Conservation (phyloP, 108 stramenopile genomes). For the Aurantiochytrium sp. region DNA sequence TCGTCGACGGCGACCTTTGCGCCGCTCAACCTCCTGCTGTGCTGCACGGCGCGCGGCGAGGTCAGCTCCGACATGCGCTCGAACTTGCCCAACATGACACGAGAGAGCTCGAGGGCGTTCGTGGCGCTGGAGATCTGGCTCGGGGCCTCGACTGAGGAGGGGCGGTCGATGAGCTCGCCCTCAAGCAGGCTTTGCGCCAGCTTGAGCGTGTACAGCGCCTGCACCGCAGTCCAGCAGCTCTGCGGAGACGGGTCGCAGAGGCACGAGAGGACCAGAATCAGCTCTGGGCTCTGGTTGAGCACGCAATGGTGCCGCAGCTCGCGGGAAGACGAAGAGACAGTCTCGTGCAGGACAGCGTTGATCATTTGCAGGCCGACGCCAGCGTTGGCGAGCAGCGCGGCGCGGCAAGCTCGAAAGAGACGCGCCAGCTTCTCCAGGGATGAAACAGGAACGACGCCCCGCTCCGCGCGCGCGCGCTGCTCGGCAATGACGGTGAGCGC, state of each 20-base stretch:
- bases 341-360: background rate
- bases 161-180: background rate
- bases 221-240: background rate
- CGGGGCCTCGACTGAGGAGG: background rate
- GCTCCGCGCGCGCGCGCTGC: background rate
- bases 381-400: background rate
- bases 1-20: background rate
- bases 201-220: constrained; percentile 4
- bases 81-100: background rate
- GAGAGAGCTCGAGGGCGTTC: background rate
- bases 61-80: constrained; percentile 1
- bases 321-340: background rate
- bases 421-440: background rate
- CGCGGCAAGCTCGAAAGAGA: background rate
- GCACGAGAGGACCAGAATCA: background rate
- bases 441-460: background rate
- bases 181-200: background rate
- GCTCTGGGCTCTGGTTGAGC: constrained; percentile 3
- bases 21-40: background rate
- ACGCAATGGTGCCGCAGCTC: background rate
- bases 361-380: background rate
- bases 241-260: background rate
- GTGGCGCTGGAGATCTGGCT: background rate
- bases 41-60: background rate
- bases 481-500: background rate